Evolutionary conservation across 1,284 basidiomycete genomes (phyloP).

Genomic region (Tilletiopsis washingtonensis): DNA sequence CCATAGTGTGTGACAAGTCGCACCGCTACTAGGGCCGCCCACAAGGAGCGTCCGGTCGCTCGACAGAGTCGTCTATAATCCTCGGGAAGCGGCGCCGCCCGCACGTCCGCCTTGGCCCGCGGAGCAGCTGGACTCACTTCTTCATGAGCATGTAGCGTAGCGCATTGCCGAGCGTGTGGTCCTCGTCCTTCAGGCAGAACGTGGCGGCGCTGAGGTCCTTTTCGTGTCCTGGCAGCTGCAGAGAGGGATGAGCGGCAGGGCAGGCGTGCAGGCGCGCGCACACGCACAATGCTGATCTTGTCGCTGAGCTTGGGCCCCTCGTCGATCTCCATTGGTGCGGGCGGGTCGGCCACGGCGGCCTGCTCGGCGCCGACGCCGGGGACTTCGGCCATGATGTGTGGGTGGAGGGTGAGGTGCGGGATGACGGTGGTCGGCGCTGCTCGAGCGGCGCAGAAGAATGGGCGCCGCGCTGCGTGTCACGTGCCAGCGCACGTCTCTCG

Average conservation of each 20-base stretch:
- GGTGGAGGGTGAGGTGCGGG: no score
- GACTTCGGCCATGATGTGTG: no score
- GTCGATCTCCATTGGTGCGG: neutral
- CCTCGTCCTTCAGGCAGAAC: constrained; percentile 84
- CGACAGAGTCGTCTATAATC: constrained; percentile 10
- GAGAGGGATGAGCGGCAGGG: neutral
- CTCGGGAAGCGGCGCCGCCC: neutral
- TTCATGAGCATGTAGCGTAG: constrained; percentile 98
- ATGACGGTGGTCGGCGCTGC: no score
- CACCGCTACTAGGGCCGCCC: constrained; percentile 22
- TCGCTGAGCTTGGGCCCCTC: neutral
- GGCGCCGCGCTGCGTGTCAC: no score
- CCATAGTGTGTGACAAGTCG: constrained; percentile 32
- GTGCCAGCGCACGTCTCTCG: no score
- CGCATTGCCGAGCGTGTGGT: constrained; percentile 90
- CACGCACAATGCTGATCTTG: neutral
- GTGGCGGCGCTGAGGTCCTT: constrained; percentile 81
- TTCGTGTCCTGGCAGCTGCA: constrained; percentile 59
- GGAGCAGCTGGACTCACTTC: constrained; percentile 60
- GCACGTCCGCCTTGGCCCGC: neutral
- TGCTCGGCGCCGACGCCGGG: no score
- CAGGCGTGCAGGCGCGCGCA: neutral
- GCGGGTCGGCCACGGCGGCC: no score
- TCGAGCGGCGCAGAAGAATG: no score
- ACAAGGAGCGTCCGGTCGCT: constrained; percentile 1